phyloP scores from a whole-genome alignment of 345 rosid genomes.

The Isatis tinctoria region DNA sequence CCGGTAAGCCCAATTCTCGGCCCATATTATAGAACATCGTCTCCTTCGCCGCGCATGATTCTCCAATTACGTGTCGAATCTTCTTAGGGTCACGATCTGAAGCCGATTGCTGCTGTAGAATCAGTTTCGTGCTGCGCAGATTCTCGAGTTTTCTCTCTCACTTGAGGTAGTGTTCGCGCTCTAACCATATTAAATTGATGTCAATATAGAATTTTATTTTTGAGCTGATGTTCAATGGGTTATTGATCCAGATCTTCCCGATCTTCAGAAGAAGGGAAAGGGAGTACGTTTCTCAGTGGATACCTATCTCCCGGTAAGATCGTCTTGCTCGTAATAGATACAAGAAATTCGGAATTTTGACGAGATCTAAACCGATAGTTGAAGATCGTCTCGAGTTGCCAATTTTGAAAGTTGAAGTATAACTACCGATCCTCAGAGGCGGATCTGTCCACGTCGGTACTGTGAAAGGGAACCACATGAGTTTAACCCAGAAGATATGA shows the following conservation, averaged over 20 bases:
- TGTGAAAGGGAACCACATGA: background rate
- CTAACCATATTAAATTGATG: background rate
- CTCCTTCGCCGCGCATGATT: conserved; percentile 7
- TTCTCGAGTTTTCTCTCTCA: conserved; percentile 14
- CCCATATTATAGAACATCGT: conserved; percentile 9
- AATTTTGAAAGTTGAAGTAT: background rate
- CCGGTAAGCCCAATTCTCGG: background rate
- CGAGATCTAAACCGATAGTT: background rate
- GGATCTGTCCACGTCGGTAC: conserved; percentile 21
- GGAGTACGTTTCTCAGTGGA: background rate
- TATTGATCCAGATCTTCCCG: conserved; percentile 30
- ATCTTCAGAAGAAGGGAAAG: background rate
- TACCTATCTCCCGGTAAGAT: background rate
- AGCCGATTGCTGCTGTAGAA: conserved; percentile 26
- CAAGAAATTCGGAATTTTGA: background rate
- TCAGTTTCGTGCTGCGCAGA: conserved; percentile 24
- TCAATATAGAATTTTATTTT: background rate
- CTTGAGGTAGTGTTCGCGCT: conserved; percentile 17
- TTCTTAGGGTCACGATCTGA: conserved; percentile 28
- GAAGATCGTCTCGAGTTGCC: conserved; percentile 6
- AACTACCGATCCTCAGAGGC: background rate
- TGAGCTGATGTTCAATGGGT: conserved; percentile 6
- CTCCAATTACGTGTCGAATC: conserved; percentile 17
- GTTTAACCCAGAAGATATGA: conserved; percentile 4
- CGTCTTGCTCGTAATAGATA: conserved; percentile 9